phyloP scores from a whole-genome alignment of 2,329 filamentous ascomycete species.

The Sphaerostilbella broomeana region DNA sequence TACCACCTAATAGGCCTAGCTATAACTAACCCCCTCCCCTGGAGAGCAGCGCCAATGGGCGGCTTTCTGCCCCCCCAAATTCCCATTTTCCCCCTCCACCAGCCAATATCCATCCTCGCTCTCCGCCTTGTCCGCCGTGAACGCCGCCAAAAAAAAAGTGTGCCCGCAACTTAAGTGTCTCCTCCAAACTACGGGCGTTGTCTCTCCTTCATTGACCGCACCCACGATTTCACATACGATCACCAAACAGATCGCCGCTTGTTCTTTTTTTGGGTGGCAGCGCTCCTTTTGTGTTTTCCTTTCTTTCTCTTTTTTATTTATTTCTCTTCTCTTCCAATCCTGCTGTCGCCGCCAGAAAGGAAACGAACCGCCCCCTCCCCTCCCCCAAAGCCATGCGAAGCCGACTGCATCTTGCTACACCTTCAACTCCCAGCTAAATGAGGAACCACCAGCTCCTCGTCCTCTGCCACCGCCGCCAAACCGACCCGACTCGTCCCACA shows the following conservation, averaged over 20 bases:
- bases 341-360: too few relatives aligned
- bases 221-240: too few relatives aligned
- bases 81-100: background rate
- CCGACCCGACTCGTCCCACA: slow-evolving; percentile 10
- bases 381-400: slow-evolving; percentile 19
- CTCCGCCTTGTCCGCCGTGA: slow-evolving; percentile 9
- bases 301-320: background rate
- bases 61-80: too few relatives aligned
- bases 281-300: background rate
- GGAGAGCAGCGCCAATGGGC: too few relatives aligned
- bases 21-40: too few relatives aligned
- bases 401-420: slow-evolving; percentile 13
- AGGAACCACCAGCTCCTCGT: slow-evolving; percentile 12
- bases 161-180: background rate
- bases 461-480: slow-evolving; percentile 10
- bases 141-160: slow-evolving; percentile 8
- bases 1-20: too few relatives aligned
- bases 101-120: slow-evolving; percentile 5
- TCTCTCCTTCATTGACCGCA: too few relatives aligned
- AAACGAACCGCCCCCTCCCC: too few relatives aligned
- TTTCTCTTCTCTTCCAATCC: background rate
- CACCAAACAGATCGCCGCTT: too few relatives aligned
- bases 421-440: slow-evolving; percentile 18
- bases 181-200: too few relatives aligned
- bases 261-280: background rate